Evolutionary conservation across 2,329 filamentous ascomycete species (phyloP), one percentile per base, ranked within the genome.

Genomic region (Cercospora nicotianae): DNA sequence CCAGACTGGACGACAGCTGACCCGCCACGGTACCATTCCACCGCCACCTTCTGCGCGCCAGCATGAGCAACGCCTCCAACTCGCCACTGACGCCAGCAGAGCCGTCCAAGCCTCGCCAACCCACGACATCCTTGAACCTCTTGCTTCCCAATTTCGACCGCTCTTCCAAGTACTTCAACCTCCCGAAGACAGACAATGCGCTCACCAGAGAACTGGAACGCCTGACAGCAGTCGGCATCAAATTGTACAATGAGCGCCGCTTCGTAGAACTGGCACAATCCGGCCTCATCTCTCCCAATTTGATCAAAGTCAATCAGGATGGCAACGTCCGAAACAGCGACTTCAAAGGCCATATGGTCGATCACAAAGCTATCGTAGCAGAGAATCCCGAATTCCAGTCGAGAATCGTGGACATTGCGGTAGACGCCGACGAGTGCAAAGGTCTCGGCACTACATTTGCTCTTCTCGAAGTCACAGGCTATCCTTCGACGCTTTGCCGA

Each of bases 381-480:
- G 62, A 64, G 9, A 64, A 64, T 12, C 62, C 62, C 2, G 16
- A 33, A 12, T 31, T 53, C 12, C 26, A 39, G 23, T 31, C 23
- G 33, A 28, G 62, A 3, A 58, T 64, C 16, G 20, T 64, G 16
- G 62, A 64, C n/a, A 36, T 36, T 55, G 62, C 62, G n/a, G 48
- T 53, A 7, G 62, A 64, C 23, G 62, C 51, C 30, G 62, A 64
- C 18, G 62, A 64, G 16, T 48, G 62, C 2, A 64, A 64, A 26
- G 62, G 62, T 33, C 23, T 55, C n/a, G 62, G 45, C 16, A 64
- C 62, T 0, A 53, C 48, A 2, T 64, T 55, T 12, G 62, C 62
- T 16, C 28, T 64, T 16, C 48, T 64, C 10, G 62, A 64, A 64
- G 62, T 64, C 62, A 58, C 62, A 16, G 62, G 62, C n/a, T 64